Base-by-base conservation (phyloP, 2,329 filamentous ascomycete genomes). In the Paraphoma sp. region DNA sequence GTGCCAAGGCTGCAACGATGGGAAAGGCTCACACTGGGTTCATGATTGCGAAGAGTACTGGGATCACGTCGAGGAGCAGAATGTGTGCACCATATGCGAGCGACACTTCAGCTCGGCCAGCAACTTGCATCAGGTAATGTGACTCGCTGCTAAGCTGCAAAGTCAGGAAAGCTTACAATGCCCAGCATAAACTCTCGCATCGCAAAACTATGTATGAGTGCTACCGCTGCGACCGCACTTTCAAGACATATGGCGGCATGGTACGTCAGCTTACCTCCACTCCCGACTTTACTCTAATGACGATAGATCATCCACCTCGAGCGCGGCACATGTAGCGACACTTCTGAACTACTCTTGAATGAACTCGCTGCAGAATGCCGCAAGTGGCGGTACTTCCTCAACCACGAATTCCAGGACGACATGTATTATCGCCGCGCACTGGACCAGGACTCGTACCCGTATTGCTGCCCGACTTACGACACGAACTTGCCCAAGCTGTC, bases 171-270 rank as follows among this genome's bases (percentile, higher is more conserved):
- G 43, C 43, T 57, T 12, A 57, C 31, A 12, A 12, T 9, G 8
- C 29, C 12, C n/a, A 60, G 53, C 57, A 57, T 40, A 16, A 51
- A 44, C 17, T 57, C 6, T 40, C 44, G 5, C 51, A 56, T 40
- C 49, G 43, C 36, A 11, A 17, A 8, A 44, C 12, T 9, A 31
- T 44, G 36, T 45, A 51, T 36, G 56, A 64, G 33, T 66, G 64
- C 38, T 43, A 56, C 10, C 16, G 43, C 28, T 66, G 64, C 50
- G 18, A 48, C 29, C 48, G 43, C 9, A 53, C 29, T 10, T 64
- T 64, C 49, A 60, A 50, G 16, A 63, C 59, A 2, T 64, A 64
- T 36, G 56, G 51, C 16, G 59, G 59, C 46, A 64, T 67, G 59
- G 63, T 47, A 46, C 33, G 31, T 56, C 51, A 28, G 14, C 36